Conservation (phyloP, 2,329 filamentous ascomycete species). For the Nemania sp. region DNA sequence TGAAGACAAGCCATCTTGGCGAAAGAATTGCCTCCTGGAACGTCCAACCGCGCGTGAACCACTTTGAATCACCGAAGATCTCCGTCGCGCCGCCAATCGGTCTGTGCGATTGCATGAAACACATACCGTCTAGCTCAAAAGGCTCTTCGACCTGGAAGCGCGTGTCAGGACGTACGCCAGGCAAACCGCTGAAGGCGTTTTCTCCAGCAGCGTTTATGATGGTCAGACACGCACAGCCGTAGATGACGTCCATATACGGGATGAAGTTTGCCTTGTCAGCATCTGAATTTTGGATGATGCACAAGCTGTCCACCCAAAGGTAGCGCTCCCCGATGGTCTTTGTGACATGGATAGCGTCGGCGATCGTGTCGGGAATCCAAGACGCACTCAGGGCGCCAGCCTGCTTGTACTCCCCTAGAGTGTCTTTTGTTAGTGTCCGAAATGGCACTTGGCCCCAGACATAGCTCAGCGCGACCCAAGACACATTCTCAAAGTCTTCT, state of each 20-base stretch:
- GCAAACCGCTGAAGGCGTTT: neutral
- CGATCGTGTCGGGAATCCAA: constrained; percentile 1
- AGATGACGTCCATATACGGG: constrained; percentile 2
- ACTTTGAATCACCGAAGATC: neutral
- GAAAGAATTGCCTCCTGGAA: constrained; percentile 7
- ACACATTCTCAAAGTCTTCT: neutral
- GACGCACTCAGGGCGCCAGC: neutral
- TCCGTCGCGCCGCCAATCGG: neutral
- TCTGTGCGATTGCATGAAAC: neutral
- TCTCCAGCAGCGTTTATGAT: constrained; percentile 1
- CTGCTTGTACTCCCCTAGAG: neutral
- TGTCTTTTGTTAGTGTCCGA: neutral
- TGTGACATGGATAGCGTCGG: constrained; percentile 1
- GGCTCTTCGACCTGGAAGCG: neutral
- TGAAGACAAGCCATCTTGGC: neutral
- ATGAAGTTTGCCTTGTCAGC: neutral
- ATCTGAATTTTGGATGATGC: neutral
- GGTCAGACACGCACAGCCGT: neutral
- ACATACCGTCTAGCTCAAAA: neutral
- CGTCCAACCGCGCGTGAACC: neutral
- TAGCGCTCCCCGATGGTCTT: neutral
- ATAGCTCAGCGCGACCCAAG: constrained; percentile 2
- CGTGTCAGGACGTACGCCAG: neutral
- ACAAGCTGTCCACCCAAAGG: neutral
- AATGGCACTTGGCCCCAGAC: constrained; percentile 1